Percentiles rank a stretch among this genome's conserved stretches.
Conservation (phyloP, 2,329 filamentous ascomycete genomes). For the Chrysosporium keratinophilum region DNA sequence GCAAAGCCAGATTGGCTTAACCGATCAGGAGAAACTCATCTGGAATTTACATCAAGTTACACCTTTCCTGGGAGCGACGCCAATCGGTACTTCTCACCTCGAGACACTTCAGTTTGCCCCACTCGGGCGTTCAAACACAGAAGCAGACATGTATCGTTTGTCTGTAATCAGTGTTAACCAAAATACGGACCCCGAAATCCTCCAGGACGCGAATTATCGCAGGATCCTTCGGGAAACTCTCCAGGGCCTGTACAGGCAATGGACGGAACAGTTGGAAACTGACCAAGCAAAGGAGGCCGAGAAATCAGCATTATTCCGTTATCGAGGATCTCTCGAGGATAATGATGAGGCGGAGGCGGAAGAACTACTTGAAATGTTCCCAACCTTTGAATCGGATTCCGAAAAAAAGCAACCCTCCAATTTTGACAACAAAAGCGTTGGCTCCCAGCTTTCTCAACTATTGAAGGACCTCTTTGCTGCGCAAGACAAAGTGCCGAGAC, state of each 20-base stretch:
- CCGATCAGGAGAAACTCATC: conserved; percentile 19
- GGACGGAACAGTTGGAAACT: conserved; percentile 63
- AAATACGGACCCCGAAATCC: conserved; percentile 27
- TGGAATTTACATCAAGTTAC: conserved; percentile 28
- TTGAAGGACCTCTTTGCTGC: conserved; percentile 42
- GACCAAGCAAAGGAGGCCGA: conserved; percentile 66
- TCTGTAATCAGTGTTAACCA: conserved; percentile 28
- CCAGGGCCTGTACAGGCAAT: conserved; percentile 64
- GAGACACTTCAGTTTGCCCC: neutral
- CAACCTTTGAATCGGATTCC: conserved; percentile 55
- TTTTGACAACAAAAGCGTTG: conserved; percentile 44
- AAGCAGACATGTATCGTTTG: conserved; percentile 31
- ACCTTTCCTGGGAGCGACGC: conserved; percentile 30
- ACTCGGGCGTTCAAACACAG: conserved; percentile 16
- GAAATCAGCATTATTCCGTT: conserved; percentile 70
- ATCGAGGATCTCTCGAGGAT: conserved; percentile 65
- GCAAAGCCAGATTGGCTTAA: conserved; percentile 18
- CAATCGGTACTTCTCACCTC: neutral
- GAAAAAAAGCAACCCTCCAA: conserved; percentile 30
- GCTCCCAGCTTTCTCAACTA: conserved; percentile 51
- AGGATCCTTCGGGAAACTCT: conserved; percentile 56
- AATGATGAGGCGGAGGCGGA: conserved; percentile 63
- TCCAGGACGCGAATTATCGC: conserved; percentile 37
- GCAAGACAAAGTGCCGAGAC: conserved; percentile 22
- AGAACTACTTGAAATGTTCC: conserved; percentile 73